A percentile compares a stretch with the other conserved stretches of the same genome.
Evolutionary conservation across 495 filamentous ascomycete genomes (phyloP).

Genomic region (Cercophora samala): DNA sequence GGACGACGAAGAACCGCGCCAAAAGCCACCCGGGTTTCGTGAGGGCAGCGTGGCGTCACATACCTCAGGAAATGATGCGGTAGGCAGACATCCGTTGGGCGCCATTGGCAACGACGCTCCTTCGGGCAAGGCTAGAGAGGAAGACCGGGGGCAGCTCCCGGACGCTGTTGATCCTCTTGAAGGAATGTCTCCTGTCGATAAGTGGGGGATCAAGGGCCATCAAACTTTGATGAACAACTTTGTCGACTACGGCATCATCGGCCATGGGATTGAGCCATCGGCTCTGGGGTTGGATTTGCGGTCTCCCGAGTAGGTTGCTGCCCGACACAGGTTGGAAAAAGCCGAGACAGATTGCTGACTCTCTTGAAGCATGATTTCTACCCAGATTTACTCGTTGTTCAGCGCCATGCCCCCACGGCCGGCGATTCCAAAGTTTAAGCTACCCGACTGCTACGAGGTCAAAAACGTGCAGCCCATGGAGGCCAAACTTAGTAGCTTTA

Average conservation of each 20-base stretch:
- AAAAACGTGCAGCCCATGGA: slow-evolving; percentile 79
- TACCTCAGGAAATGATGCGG: slow-evolving; percentile 36
- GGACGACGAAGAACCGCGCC: slow-evolving; percentile 39
- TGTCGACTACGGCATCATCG: slow-evolving; percentile 69
- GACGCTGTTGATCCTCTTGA: slow-evolving; percentile 55
- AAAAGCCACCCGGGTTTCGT: slow-evolving; percentile 43
- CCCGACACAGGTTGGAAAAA: no score
- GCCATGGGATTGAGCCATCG: slow-evolving; percentile 74
- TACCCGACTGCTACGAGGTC: slow-evolving; percentile 84
- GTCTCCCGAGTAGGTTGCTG: slow-evolving; percentile 63
- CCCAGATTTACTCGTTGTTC: slow-evolving; percentile 61
- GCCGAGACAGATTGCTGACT: slow-evolving; percentile 9
- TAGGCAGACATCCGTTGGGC: slow-evolving; percentile 41
- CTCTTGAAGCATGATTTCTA: slow-evolving; percentile 36
- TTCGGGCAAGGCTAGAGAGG: slow-evolving; percentile 42
- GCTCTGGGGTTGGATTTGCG: slow-evolving; percentile 75
- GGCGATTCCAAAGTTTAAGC: slow-evolving; percentile 69
- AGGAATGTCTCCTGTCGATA: slow-evolving; percentile 76
- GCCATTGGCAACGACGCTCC: slow-evolving; percentile 46
- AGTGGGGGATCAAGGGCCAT: slow-evolving; percentile 76
- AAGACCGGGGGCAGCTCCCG: slow-evolving; percentile 22
- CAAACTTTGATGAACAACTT: slow-evolving; percentile 75
- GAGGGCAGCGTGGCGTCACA: slow-evolving; percentile 39
- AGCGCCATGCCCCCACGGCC: slow-evolving; percentile 66
- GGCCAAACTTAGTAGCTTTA: slow-evolving; percentile 74